Percentiles rank a stretch among this genome's conserved stretches.
Evolutionary conservation across 176 grass and related monocot genomes (phyloP).

Genomic region (Oryza coarctata): DNA sequence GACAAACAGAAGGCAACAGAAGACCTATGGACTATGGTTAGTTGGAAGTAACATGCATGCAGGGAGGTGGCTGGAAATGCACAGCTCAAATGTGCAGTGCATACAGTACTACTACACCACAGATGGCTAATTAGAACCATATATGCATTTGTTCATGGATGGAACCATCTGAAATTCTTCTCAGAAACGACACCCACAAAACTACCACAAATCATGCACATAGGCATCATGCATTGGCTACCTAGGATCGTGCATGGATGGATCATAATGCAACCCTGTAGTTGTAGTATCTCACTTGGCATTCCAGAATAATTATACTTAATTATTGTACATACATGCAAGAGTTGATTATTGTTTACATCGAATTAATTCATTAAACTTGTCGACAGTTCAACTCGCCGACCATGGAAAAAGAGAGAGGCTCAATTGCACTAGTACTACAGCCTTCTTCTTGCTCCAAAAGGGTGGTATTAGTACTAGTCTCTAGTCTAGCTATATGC

Average conservation of each 20-base stretch:
- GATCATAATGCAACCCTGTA: background rate
- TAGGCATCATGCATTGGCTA: background rate
- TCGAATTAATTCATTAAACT: background rate
- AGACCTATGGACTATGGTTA: background rate
- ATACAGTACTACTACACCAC: background rate
- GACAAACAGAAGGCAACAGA: background rate
- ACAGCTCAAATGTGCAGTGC: background rate
- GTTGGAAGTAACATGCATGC: slow-evolving; percentile 7
- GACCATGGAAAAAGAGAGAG: background rate
- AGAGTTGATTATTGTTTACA: background rate
- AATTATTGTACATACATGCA: background rate
- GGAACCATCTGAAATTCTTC: background rate
- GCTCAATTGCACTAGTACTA: background rate
- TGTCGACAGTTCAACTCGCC: background rate
- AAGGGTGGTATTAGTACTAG: background rate
- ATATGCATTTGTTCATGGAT: background rate
- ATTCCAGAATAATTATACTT: background rate
- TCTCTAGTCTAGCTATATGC: background rate
- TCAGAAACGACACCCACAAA: background rate
- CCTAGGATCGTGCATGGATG: background rate
- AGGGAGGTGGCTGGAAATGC: background rate
- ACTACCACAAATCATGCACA: background rate
- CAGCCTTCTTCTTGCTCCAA: background rate
- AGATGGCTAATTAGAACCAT: background rate
- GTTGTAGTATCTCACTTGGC: slow-evolving; percentile 4